Evolutionary conservation across 768 basidiomycete species (phyloP).

Genomic region (Amanita pallidorosea): DNA sequence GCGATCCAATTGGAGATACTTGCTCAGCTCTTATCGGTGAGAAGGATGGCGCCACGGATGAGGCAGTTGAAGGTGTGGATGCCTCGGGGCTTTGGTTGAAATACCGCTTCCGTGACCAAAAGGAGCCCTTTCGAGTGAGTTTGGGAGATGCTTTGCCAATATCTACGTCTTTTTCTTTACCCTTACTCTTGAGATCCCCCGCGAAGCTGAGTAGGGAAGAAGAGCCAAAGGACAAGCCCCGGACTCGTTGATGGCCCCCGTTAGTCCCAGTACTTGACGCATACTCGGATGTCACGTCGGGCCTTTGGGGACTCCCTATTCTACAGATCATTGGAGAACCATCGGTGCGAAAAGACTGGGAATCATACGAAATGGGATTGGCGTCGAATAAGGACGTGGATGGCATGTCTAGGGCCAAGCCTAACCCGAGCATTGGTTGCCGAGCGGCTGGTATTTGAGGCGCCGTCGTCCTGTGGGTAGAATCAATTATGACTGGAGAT

Average conservation of each 20-base stretch:
- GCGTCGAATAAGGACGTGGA: conserved; percentile 34
- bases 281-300: conserved; percentile 12
- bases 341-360: conserved; percentile 13
- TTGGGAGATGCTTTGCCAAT: conserved; percentile 22
- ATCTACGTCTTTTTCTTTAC: conserved; percentile 24
- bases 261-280: conserved; percentile 9
- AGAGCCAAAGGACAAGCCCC: conserved; percentile 51
- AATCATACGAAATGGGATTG: conserved; percentile 36
- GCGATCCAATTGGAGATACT: conserved; percentile 5
- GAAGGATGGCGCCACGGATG: conserved; percentile 16
- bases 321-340: conserved; percentile 26
- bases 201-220: conserved; percentile 25
- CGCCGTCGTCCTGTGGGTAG: background rate
- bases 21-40: conserved; percentile 8
- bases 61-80: conserved; percentile 17
- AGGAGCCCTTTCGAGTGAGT: conserved; percentile 50
- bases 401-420: conserved; percentile 44
- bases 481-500: background rate
- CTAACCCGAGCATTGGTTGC: conserved; percentile 48
- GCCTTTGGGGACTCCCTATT: conserved; percentile 42
- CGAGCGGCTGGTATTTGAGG: conserved; percentile 32
- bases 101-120: conserved; percentile 49
- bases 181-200: conserved; percentile 33
- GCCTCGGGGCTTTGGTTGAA: conserved; percentile 7
- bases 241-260: conserved; percentile 20